Percentiles rank a stretch among this genome's conserved stretches.
Conservation (phyloP, 1,284 basidiomycete genomes). For the Calocybe gambosa region DNA sequence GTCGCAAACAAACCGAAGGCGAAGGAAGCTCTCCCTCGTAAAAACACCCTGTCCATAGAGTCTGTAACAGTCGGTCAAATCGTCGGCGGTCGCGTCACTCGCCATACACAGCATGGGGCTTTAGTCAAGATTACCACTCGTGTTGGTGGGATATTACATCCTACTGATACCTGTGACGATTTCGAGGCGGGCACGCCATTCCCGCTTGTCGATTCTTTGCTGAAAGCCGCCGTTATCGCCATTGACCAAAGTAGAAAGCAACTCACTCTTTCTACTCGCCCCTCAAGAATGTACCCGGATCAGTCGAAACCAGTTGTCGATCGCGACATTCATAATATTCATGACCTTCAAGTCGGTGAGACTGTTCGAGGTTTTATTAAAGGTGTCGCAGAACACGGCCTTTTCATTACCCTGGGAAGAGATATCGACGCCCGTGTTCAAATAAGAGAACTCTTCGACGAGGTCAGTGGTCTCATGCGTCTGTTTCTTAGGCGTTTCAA, state of each 20-base stretch:
- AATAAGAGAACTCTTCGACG: conserved; percentile 90
- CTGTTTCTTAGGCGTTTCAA: neutral
- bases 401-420: conserved; percentile 88
- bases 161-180: conserved; percentile 80
- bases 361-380: conserved; percentile 86
- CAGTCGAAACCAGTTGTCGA: conserved; percentile 53
- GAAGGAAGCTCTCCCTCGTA: conserved; percentile 41
- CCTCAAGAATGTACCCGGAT: conserved; percentile 58
- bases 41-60: conserved; percentile 57
- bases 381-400: conserved; percentile 77
- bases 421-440: conserved; percentile 86
- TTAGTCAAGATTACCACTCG: conserved; percentile 68
- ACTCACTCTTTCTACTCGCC: conserved; percentile 74
- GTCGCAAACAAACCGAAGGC: conserved; percentile 68
- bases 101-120: conserved; percentile 62
- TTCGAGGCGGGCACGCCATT: conserved; percentile 56
- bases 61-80: conserved; percentile 65
- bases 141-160: conserved; percentile 71
- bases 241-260: conserved; percentile 64
- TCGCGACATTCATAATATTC: conserved; percentile 58
- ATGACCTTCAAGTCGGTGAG: conserved; percentile 68
- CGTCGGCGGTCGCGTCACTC: conserved; percentile 72
- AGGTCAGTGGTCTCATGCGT: conserved; percentile 42
- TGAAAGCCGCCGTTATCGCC: conserved; percentile 67
- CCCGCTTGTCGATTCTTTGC: conserved; percentile 58